Evolutionary conservation across 2,329 filamentous ascomycete species (phyloP), one percentile per base, ranked within the genome.

Genomic region (Cercospora sojina): DNA sequence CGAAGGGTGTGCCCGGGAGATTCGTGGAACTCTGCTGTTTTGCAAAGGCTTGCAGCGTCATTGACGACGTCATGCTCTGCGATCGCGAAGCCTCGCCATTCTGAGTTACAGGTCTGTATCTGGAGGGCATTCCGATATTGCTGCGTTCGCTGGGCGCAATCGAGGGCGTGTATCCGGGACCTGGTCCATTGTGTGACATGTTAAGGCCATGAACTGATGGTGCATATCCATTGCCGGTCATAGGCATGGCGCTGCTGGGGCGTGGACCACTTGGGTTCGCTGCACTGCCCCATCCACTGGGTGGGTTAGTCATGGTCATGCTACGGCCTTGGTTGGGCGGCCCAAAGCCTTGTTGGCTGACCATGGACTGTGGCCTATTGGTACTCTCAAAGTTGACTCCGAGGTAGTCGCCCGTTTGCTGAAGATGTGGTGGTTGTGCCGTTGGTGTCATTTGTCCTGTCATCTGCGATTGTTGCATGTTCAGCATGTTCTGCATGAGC

Each of bases 131-230:
- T 16, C 95, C 95, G 68, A 97, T 83, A 77, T 96, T 98, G 83
- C 93, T 98, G 68, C 95, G 90, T 81, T 98, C 95, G 5, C 92
- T 97, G 1, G 95, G 95, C 2, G 95, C 94, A 71, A 99, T 96
- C 0, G 94, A 98, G 0, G 93, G 88, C 0, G 93, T 86, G 79
- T 98, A 98, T 8, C 87, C 88, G 60, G 79, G 79, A 56, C 81
- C 72, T 55, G 73, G 73, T 43, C 74, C 74, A 75, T 77, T 67
- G 27, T 74, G 69, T 74, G 78, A 70, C 73, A 80, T 56, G 75
- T 79, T 67, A 71, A 78, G 51, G 76, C 78, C 72, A 77, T 78
- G 69, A 75, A 80, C 51, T 72, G 75, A 77, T n/a, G 74, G 74
- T 8, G 75, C 71, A 56, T 77, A 77, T 29, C 64, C 65, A 43